Base-by-base conservation (phyloP, 768 basidiomycete genomes). In the Baorangia bicolor region DNA sequence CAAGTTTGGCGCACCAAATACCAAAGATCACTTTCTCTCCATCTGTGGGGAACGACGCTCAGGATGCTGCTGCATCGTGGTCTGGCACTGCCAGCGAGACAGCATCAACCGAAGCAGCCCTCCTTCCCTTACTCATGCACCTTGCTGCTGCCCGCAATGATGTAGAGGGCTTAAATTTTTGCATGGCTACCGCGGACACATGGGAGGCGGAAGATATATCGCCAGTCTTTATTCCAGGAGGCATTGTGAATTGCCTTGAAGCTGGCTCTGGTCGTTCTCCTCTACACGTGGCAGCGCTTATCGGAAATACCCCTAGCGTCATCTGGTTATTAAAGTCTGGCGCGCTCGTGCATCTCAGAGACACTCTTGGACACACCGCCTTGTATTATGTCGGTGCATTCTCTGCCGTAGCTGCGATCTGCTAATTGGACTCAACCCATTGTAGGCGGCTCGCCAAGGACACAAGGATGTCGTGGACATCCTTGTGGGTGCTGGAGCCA, bases 331-430 rank as follows among this genome's bases (percentile, higher is more conserved):
- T 94, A 20, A 76, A 81, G 56, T 82, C 83, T 0, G 92, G 92
- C 5, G 90, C 92, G 1, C 74, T 92, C 14, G 92, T 94, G 21
- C 92, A 95, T 69, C 74, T 89, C 10, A 79, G 93, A 52, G 93
- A 95, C 68, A 67, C 72, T 1, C 76, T 94, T 42, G 93, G 90
- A 2, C 92, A 94, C 64, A 93, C 92, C 14, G 81, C 90, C 4
- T 74, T 94, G 16, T 94, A 93, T 71, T 89, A 92, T 71, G 90
- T 90, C 58, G 63, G 84, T 69, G 30, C 16, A 39, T 41, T 44
- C 18, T 37, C 21, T 50, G 6, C 25, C 5, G 27, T 34, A 18
- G 2, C 21, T 27, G n/a, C 21, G 13, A 53, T 49, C 45, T 33
- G 16, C 41, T 55, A 34, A 63, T 50, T 38, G 11, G 30, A 38